These are phyloP conservation scores for Gleditsia sinensis DNA, from an alignment of 306 rosid genomes.

Conservation along the genomic window DNA sequence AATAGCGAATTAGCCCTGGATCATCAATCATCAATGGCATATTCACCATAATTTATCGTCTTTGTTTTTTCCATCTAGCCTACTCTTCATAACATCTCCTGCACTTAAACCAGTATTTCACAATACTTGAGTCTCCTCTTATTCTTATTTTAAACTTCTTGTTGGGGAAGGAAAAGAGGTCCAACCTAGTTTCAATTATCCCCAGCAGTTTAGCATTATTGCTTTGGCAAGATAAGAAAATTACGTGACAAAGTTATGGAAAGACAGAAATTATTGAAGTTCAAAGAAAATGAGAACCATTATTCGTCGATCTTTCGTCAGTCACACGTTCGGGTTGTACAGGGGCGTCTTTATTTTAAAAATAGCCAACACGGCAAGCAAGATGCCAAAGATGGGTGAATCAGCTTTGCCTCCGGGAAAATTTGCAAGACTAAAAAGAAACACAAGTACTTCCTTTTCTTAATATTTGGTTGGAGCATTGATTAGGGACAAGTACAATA, in stretches of 20 bases:
- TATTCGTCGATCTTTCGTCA: neutral
- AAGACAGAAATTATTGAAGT: neutral
- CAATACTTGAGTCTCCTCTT: no score
- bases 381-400: neutral
- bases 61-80: no score
- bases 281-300: neutral
- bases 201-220: neutral
- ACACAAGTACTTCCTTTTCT: neutral
- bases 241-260: neutral
- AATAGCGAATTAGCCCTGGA: no score
- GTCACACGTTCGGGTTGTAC: constrained; percentile 15
- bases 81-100: no score
- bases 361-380: constrained; percentile 22
- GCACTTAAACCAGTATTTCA: no score
- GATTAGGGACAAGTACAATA: neutral
- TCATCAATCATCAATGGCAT: no score
- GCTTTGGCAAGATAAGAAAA: neutral
- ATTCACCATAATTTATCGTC: no score
- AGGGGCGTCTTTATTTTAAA: neutral
- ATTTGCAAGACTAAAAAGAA: constrained; percentile 7
- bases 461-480: neutral
- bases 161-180: neutral
- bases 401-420: neutral
- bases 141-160: no score
- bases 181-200: neutral